A percentile compares a stretch with the other conserved stretches of the same genome.
Evolutionary conservation across 2,329 filamentous ascomycete species (phyloP).

Genomic region (Ceratocystis lukuohia): DNA sequence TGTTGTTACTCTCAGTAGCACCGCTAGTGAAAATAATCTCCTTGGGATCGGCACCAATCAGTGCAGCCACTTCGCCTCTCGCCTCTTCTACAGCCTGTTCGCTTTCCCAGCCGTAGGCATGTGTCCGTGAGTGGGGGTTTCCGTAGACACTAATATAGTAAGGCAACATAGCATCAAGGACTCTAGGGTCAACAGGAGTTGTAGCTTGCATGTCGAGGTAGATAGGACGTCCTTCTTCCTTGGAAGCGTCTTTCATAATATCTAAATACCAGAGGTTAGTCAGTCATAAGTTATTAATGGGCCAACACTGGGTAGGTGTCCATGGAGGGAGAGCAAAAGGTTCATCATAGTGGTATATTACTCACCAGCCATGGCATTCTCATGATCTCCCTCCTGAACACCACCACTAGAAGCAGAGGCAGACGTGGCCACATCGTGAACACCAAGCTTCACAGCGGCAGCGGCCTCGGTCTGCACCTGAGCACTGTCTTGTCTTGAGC

Average conservation of each 20-base stretch:
- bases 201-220: constrained; percentile 98
- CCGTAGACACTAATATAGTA: constrained; percentile 89
- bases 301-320: constrained; percentile 13
- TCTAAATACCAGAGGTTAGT: constrained; percentile 31
- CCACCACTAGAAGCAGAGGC: neutral
- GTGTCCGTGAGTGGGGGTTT: constrained; percentile 92
- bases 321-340: constrained; percentile 23
- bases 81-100: constrained; percentile 87
- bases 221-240: constrained; percentile 90
- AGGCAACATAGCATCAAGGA: constrained; percentile 92
- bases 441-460: constrained; percentile 73
- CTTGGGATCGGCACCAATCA: constrained; percentile 90
- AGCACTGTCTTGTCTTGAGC: constrained; percentile 64
- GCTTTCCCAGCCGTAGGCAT: constrained; percentile 97
- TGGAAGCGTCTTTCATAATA: constrained; percentile 77
- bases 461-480: constrained; percentile 72
- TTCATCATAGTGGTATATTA: constrained; percentile 15
- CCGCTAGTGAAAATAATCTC: constrained; percentile 99
- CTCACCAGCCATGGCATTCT: constrained; percentile 19
- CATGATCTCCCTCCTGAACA: constrained; percentile 16
- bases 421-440: constrained; percentile 43
- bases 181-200: constrained; percentile 84
- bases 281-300: neutral
- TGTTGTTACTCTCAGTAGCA: constrained; percentile 97
- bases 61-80: constrained; percentile 63